Evolutionary conservation across 176 grass and related monocot species (phyloP).

Genomic region (Eleusine indica): DNA sequence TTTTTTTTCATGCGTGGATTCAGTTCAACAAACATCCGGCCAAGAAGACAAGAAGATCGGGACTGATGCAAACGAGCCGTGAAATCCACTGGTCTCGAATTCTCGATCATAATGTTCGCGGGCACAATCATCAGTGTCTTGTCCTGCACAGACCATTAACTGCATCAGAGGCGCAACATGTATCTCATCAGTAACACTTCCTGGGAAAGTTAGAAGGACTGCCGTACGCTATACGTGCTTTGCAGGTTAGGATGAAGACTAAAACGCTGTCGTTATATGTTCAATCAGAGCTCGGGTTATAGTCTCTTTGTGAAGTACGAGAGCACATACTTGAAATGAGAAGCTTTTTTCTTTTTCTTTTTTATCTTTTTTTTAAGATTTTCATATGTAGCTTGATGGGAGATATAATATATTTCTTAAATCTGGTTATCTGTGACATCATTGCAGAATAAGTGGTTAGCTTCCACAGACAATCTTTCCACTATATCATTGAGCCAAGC

Average conservation of each 20-base stretch:
- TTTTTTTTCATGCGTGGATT: neutral
- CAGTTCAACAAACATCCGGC: neutral
- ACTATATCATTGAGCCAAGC: neutral
- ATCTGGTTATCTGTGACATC: neutral
- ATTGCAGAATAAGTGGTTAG: conserved; percentile 7
- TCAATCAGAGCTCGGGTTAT: neutral
- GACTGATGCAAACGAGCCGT: neutral
- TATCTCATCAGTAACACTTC: neutral
- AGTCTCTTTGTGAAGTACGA: too few species aligned
- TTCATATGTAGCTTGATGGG: neutral
- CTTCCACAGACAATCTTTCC: neutral
- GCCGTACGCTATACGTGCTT: too few species aligned
- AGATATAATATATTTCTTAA: neutral
- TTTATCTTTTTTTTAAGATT: too few species aligned
- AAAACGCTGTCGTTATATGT: too few species aligned
- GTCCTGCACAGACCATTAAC: neutral
- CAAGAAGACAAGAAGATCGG: neutral
- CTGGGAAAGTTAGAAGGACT: too few species aligned
- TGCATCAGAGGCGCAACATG: neutral
- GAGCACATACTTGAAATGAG: too few species aligned
- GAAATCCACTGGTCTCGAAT: neutral
- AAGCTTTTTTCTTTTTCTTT: too few species aligned
- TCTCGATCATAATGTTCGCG: neutral
- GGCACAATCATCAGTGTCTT: neutral
- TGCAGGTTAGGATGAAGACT: too few species aligned